Percentiles rank a stretch among this genome's conserved stretches.
phyloP scores from a whole-genome alignment of 1,139 yeast genomes.

The Pichia sp. region DNA sequence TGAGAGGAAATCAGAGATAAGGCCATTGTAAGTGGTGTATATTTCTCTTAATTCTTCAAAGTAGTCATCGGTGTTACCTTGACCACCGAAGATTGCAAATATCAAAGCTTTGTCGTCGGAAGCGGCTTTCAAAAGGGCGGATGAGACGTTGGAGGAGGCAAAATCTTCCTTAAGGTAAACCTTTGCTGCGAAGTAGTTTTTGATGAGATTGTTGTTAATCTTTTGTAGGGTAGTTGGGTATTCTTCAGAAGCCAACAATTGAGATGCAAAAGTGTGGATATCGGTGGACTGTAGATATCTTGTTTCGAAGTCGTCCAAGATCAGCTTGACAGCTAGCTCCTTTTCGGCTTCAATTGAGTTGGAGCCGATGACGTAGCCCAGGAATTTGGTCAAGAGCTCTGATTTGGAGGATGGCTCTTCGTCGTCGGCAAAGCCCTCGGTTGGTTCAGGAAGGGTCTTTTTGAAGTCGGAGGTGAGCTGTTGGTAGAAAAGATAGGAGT shows the following conservation, averaged over 20 bases:
- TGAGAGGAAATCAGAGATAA: slow-evolving; percentile 66
- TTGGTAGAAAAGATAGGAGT: slow-evolving; percentile 71
- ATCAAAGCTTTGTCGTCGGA: slow-evolving; percentile 53
- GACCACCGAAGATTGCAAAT: slow-evolving; percentile 95
- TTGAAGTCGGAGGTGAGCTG: slow-evolving; percentile 84
- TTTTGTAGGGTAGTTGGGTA: slow-evolving; percentile 67
- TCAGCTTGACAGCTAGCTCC: slow-evolving; percentile 60
- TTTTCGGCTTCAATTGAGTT: slow-evolving; percentile 29
- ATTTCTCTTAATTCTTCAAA: slow-evolving; percentile 92
- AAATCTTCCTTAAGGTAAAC: slow-evolving; percentile 27
- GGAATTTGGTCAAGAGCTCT: slow-evolving; percentile 78
- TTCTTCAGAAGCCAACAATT: slow-evolving; percentile 49
- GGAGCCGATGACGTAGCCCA: slow-evolving; percentile 64
- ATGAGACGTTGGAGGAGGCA: slow-evolving; percentile 46
- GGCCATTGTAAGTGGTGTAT: slow-evolving; percentile 69
- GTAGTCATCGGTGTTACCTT: slow-evolving; percentile 96
- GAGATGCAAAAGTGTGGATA: slow-evolving; percentile 84
- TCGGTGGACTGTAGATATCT: slow-evolving; percentile 73
- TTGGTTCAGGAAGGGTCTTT: slow-evolving; percentile 71
- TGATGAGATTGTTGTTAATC: slow-evolving; percentile 63
- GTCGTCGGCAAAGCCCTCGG: slow-evolving; percentile 82
- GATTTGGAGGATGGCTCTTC: slow-evolving; percentile 87
- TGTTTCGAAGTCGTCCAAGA: slow-evolving; percentile 78
- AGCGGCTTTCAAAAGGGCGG: slow-evolving; percentile 51
- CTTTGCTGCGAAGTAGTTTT: slow-evolving; percentile 53